Evolutionary conservation across 768 basidiomycete genomes (phyloP).

Genomic region (Solioccasus polychromus): DNA sequence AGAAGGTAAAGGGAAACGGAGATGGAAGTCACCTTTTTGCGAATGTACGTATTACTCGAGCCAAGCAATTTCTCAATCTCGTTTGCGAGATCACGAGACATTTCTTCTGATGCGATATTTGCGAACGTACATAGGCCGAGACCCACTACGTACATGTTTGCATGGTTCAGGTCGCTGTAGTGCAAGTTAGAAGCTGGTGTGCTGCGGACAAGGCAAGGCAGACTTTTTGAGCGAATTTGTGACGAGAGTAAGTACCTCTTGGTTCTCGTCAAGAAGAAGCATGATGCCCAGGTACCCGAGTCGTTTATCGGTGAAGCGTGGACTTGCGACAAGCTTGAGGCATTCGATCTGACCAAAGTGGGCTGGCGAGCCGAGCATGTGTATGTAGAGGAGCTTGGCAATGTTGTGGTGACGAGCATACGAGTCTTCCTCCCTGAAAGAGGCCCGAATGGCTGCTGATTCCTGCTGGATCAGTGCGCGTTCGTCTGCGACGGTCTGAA

Average conservation of each 20-base stretch:
- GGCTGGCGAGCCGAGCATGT: constrained; percentile 97
- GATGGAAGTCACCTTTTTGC: constrained; percentile 75
- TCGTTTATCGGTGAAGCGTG: constrained; percentile 93
- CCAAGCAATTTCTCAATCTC: constrained; percentile 98
- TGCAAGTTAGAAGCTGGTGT: constrained; percentile 9
- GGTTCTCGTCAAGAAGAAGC: constrained; percentile 95
- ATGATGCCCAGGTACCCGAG: constrained; percentile 97
- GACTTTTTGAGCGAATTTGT: constrained; percentile 99
- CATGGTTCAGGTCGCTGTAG: constrained; percentile 95
- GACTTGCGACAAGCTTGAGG: constrained; percentile 90
- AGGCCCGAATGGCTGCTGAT: constrained; percentile 93
- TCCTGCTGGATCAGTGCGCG: constrained; percentile 96
- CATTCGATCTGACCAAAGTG: constrained; percentile 99
- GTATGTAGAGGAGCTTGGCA: constrained; percentile 96
- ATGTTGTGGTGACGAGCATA: constrained; percentile 95
- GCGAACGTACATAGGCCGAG: constrained; percentile 97
- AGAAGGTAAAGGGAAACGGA: not conserved
- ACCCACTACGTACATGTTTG: constrained; percentile 98
- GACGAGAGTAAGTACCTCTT: constrained; percentile 94
- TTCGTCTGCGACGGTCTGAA: constrained; percentile 95
- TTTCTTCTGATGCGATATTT: constrained; percentile 98
- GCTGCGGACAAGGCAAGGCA: not conserved
- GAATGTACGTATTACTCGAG: constrained; percentile 97
- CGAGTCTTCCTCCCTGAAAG: constrained; percentile 96
- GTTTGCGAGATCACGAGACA: constrained; percentile 96